Evolutionary conservation across 352 stramenopile species (phyloP).

Genomic region (Phytophthora multivora): DNA sequence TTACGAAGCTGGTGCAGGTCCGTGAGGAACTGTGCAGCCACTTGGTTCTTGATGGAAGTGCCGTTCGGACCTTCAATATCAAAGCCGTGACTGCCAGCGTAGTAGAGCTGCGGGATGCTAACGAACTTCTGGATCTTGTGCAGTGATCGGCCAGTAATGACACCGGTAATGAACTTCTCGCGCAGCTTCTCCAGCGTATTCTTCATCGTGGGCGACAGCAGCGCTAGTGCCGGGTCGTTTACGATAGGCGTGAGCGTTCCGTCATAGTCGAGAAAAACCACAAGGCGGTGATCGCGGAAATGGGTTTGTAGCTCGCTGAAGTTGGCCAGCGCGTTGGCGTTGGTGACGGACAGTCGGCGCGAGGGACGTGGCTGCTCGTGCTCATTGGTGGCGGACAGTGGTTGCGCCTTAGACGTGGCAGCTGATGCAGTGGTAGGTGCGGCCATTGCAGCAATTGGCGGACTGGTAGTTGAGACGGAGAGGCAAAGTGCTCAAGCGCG

Average conservation of each 20-base stretch:
- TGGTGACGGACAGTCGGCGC: conserved; percentile 64
- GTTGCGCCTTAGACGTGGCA: not conserved
- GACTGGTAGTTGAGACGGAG: not conserved
- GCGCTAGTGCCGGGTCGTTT: conserved; percentile 78
- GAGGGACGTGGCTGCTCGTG: conserved; percentile 13
- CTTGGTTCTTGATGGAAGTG: conserved; percentile 85
- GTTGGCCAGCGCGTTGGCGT: conserved; percentile 78
- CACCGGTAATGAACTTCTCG: conserved; percentile 81
- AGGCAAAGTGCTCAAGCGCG: conserved; percentile 5
- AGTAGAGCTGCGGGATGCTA: conserved; percentile 87
- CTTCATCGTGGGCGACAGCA: conserved; percentile 70
- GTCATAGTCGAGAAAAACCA: conserved; percentile 91
- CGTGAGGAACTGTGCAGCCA: conserved; percentile 73
- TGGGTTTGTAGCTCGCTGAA: conserved; percentile 58
- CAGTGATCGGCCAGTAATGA: conserved; percentile 88
- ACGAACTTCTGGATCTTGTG: conserved; percentile 91
- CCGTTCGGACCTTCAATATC: conserved; percentile 85
- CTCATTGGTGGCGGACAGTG: not conserved
- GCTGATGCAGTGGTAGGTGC: conserved; percentile 7
- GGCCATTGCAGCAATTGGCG: conserved; percentile 25
- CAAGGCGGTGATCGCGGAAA: conserved; percentile 65
- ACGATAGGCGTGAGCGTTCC: conserved; percentile 91
- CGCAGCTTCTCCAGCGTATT: conserved; percentile 78
- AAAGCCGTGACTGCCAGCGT: conserved; percentile 90
- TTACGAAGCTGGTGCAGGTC: conserved; percentile 71